A percentile compares a stretch with the other conserved stretches of the same genome.
These are phyloP conservation scores for Elymus sibiricus DNA, from an alignment of 176 grass and related monocot species.

Conservation along the genomic window DNA sequence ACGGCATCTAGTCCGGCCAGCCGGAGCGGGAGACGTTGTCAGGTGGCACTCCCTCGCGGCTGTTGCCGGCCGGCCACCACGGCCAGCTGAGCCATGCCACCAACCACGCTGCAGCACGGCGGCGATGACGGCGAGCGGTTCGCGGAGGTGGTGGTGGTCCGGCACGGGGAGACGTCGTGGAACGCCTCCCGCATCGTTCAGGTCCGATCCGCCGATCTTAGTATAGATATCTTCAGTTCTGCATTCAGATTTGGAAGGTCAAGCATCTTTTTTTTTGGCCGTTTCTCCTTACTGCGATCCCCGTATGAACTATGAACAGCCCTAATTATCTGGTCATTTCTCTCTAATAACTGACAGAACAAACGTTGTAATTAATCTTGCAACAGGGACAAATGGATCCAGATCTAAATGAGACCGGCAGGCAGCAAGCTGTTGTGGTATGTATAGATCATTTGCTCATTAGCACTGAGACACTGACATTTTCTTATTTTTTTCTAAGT, in stretches of 20 bases:
- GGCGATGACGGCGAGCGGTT: not conserved
- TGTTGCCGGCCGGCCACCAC: too few species aligned
- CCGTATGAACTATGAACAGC: not conserved
- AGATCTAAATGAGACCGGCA: slow-evolving; percentile 60
- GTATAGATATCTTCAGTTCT: not conserved
- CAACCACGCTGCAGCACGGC: not conserved
- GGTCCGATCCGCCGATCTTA: slow-evolving; percentile 20
- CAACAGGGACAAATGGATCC: slow-evolving; percentile 53
- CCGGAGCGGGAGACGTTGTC: not conserved
- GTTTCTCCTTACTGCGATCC: not conserved
- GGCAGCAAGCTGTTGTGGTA: slow-evolving; percentile 48
- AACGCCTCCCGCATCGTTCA: slow-evolving; percentile 57
- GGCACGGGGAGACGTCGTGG: slow-evolving; percentile 64
- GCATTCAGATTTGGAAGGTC: not conserved
- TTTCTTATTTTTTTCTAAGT: not conserved
- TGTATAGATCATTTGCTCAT: not conserved
- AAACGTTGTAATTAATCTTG: not conserved
- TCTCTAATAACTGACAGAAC: not conserved
- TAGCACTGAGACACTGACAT: not conserved
- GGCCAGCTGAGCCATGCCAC: too few species aligned
- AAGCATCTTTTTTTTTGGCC: not conserved
- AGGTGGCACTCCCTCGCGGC: too few species aligned
- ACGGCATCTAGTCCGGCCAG: not conserved
- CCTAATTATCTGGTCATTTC: not conserved
- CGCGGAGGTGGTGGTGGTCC: slow-evolving; percentile 61